phyloP scores from a whole-genome alignment of 495 filamentous ascomycete genomes.

The Penicillium paxilli region DNA sequence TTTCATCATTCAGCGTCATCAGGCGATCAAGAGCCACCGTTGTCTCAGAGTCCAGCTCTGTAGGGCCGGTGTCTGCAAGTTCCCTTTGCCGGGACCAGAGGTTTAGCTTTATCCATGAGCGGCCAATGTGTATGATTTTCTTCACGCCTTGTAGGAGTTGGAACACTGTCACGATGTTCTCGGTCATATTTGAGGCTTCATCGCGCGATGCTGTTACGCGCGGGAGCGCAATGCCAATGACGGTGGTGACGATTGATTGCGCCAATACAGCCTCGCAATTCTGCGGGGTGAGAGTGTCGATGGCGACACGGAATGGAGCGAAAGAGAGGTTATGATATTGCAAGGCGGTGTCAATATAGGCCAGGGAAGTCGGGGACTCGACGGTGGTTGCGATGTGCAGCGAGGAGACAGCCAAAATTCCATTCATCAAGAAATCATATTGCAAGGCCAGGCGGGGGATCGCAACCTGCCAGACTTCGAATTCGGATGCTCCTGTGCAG shows the following conservation, averaged over 20 bases:
- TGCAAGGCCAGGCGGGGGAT: conserved; percentile 49
- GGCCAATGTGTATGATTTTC: conserved; percentile 34
- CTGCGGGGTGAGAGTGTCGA: conserved; percentile 44
- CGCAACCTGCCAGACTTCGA: conserved; percentile 36
- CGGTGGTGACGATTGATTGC: conserved; percentile 51
- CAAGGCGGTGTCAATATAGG: conserved; percentile 52
- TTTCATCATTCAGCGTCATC: conserved; percentile 24
- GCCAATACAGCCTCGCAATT: conserved; percentile 54
- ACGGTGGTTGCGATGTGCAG: conserved; percentile 49
- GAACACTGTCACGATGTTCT: conserved; percentile 38
- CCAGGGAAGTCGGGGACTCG: conserved; percentile 34
- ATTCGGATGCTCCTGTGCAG: conserved; percentile 26
- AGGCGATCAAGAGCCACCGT: conserved; percentile 27
- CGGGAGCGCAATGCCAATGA: conserved; percentile 50
- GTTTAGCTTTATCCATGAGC: conserved; percentile 30
- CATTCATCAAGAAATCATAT: conserved; percentile 55
- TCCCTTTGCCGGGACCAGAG: conserved; percentile 23
- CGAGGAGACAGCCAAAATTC: conserved; percentile 53
- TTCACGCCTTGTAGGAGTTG: conserved; percentile 38
- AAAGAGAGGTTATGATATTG: conserved; percentile 52
- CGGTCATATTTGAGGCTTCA: conserved; percentile 31
- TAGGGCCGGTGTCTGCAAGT: conserved; percentile 13
- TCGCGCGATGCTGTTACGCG: conserved; percentile 34
- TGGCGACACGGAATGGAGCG: conserved; percentile 41
- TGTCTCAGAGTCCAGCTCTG: conserved; percentile 25